Base-by-base conservation (phyloP, 148 eudicot genomes). In the Agrostemma githago region DNA sequence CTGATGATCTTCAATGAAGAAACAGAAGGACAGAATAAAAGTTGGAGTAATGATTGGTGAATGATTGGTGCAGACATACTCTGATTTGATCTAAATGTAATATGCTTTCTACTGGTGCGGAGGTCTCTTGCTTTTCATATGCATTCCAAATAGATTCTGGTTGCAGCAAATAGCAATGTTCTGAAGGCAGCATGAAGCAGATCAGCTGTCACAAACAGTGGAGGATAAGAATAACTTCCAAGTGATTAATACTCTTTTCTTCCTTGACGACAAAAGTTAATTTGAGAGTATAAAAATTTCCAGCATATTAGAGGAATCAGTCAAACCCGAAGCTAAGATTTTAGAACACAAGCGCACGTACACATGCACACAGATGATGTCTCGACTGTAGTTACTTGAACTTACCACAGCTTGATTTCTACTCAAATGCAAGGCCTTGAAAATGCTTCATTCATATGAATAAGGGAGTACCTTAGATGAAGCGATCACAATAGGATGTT, bases 141-240 rank as follows among this genome's bases (percentile, higher is more conserved):
- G 90, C 88, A 84, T 77, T 89, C 99, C 97, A 92, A 37, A 92
- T 96, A 48, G 96, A 96, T 80, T 87, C 90, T 66, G 96, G 82
- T 65, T 82, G 84, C 72, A 96, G 78, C 81, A 92, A 84, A 76
- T 73, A 46, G 74, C 78, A 53, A 73, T 90, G 87, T 81, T 90
- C 88, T 54, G 83, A 83, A 16, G 99, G 91, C 64, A 96, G 86
- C 83, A 90, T 80, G 78, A 96, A 84, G 86, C 97, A 92, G 79
- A 92, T 92, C 83, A 96, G 80, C 99, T 96, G 92, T 74, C 85
- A 86, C 72, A 75, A 82, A 70, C 21, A 81, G 56, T 60, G 54
- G 12, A 73, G 75, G 38, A 74, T 46, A 59, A 76, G 64, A 67
- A 56, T 5, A 83, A 16, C 34, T 17, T 63, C 16, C 58, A 37